phyloP scores from a whole-genome alignment of 2,329 filamentous ascomycete species.

The Diaporthe helianthi region DNA sequence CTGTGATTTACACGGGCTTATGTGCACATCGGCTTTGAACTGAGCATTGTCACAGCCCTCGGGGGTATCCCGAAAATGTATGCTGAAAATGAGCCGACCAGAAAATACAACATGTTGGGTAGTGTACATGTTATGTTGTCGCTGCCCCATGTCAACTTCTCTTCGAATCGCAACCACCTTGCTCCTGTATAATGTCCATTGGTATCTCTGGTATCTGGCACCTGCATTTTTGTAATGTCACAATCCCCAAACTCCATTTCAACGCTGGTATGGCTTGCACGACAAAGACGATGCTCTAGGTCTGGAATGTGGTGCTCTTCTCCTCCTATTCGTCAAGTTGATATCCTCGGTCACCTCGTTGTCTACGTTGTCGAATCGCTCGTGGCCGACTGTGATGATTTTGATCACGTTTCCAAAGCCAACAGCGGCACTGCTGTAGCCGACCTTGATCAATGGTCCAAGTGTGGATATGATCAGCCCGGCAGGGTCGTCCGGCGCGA shows the following conservation, averaged over 20 bases:
- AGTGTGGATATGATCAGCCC: slow-evolving; percentile 67
- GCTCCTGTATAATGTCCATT: slow-evolving; percentile 12
- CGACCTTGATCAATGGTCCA: slow-evolving; percentile 70
- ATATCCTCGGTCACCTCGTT: slow-evolving; percentile 42
- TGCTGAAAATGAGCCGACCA: neutral
- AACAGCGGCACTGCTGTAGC: slow-evolving; percentile 70
- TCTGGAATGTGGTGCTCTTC: slow-evolving; percentile 36
- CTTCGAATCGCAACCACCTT: neutral
- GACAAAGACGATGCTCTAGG: slow-evolving; percentile 40
- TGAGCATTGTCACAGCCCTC: neutral
- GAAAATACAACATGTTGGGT: neutral
- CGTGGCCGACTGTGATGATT: slow-evolving; percentile 70
- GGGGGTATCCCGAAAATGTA: neutral
- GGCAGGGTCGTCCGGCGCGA: slow-evolving; percentile 49
- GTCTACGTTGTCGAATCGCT: slow-evolving; percentile 61
- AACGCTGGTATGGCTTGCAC: slow-evolving; percentile 10
- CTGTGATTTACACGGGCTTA: neutral
- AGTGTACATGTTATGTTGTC: neutral
- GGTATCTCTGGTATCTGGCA: slow-evolving; percentile 18
- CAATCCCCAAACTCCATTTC: slow-evolving; percentile 10
- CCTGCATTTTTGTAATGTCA: neutral
- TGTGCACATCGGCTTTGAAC: neutral
- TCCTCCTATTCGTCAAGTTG: slow-evolving; percentile 49
- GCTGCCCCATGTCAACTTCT: neutral
- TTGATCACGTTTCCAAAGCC: slow-evolving; percentile 78